A percentile compares a stretch with the other conserved stretches of the same genome.
Conservation (phyloP, 1,284 basidiomycete genomes). For the Boletus mariae region DNA sequence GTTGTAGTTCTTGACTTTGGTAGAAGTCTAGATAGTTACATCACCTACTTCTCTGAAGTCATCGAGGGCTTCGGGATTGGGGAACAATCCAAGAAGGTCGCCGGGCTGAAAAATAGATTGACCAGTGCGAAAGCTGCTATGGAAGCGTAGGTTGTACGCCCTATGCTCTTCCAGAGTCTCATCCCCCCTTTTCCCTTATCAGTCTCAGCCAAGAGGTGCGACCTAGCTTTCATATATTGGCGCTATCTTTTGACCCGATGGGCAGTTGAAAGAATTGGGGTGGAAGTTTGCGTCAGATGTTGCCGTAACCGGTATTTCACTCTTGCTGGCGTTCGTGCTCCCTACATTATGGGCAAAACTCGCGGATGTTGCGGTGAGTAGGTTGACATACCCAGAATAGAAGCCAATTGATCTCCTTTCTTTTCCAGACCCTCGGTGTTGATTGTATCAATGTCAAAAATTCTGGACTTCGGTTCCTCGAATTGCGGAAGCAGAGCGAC, state of each 20-base stretch:
- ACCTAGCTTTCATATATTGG: no score
- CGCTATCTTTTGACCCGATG: not conserved
- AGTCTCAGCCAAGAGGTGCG: constrained; percentile 19
- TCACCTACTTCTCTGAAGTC: constrained; percentile 13
- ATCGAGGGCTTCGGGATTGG: constrained; percentile 7
- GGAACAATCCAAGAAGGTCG: constrained; percentile 10
- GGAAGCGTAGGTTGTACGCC: constrained; percentile 14
- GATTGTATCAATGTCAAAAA: constrained; percentile 4
- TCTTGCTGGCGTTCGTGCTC: constrained; percentile 15
- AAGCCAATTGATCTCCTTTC: not conserved
- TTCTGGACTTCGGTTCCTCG: constrained; percentile 7
- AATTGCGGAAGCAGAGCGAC: not conserved
- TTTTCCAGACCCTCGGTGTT: not conserved
- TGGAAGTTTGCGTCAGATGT: constrained; percentile 18
- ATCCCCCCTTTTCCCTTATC: not conserved
- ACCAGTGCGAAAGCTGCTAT: constrained; percentile 7
- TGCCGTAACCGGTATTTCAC: constrained; percentile 12
- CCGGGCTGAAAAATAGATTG: constrained; percentile 4
- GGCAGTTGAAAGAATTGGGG: constrained; percentile 17
- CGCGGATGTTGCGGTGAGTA: constrained; percentile 6
- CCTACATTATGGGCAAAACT: constrained; percentile 12
- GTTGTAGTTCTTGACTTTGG: constrained; percentile 16
- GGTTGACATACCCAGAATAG: not conserved
- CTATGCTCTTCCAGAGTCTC: not conserved
- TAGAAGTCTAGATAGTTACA: constrained; percentile 15